Base-by-base conservation (phyloP, 202 grass and related monocot species). In the Zoysia matrella region DNA sequence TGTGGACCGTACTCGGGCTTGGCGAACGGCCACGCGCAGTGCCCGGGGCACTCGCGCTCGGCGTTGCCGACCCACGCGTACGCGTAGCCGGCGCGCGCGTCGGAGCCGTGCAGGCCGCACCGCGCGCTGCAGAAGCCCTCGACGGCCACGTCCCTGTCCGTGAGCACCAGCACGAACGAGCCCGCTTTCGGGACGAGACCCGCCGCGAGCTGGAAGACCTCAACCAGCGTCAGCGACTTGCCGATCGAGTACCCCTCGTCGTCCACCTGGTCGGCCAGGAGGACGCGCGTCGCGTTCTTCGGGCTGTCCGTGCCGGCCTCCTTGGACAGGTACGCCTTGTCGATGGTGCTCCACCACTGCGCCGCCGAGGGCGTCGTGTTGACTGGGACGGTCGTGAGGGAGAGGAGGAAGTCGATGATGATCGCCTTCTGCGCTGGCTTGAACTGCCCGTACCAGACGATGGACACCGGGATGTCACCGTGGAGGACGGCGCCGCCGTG, bases 81-180 rank as follows among this genome's bases (percentile, higher is more conserved):
- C 0, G 78, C 43, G 52, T 76, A 89, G 8, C 78, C 47, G 55
- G 78, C 80, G 60, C 52, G 43, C 3, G 70, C 13, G 71, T 71
- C 60, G 6, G 86, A 52, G 49, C 80, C 83, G 66, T 93, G 91
- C 8, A 75, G 60, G 22, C 84, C 77, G 63, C 87, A 93, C 9
- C 79, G 81, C 48, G 47, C 77, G 87, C 83, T 89, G 81, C 87
- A 93, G 90, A 93, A 89, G 8, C 84, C 87, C 75, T 93, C 84
- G 10, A 93, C 84, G 11, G 58, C 68, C 16, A 93, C 81, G 30
- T 85, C 84, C 1, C 15, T 13, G 61, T 83, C 83, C 0, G 90
- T 92, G 51, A 92, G 79, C 39, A 92, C 90, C 74, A 92, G 65
- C 47, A 69, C 86, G 51, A 89, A 60, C 3, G 75, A 76, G 51